Percentiles rank a stretch among this genome's conserved stretches.
phyloP scores from a whole-genome alignment of 192 early-diverging fungal genomes.

The Linnemannia hyalina region DNA sequence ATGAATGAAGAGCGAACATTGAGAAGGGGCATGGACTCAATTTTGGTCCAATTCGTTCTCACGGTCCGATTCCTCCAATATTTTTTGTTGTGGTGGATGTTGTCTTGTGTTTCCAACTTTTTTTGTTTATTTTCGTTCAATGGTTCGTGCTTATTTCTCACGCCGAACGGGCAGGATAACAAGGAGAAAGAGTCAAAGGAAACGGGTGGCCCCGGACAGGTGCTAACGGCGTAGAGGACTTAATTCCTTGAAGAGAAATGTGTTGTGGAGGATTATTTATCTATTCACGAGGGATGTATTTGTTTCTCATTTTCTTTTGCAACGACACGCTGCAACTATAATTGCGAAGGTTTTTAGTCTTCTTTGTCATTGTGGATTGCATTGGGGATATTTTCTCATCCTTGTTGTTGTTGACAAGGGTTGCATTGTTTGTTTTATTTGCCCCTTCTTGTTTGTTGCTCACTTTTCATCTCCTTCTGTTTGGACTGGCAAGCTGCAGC shows the following conservation, averaged over 20 bases:
- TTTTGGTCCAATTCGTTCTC: conserved; percentile 18
- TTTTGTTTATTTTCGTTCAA: background rate
- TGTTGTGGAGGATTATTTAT: conserved; percentile 13
- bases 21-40: background rate
- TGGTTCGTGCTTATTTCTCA: conserved; percentile 9
- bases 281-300: conserved; percentile 22
- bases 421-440: conserved; percentile 5
- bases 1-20: background rate
- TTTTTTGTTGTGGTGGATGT: background rate
- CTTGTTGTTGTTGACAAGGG: conserved; percentile 12
- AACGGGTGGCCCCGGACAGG: background rate
- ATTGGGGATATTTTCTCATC: conserved; percentile 18
- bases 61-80: conserved; percentile 8
- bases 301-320: background rate
- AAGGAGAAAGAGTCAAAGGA: background rate
- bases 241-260: background rate
- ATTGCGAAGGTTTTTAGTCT: background rate
- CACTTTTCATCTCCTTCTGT: background rate
- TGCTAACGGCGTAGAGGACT: background rate
- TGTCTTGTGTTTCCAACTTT: background rate
- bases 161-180: background rate
- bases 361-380: background rate
- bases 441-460: background rate
- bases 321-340: background rate
- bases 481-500: conserved; percentile 9